phyloP scores from a whole-genome alignment of 805 yeast genomes.

The Candida easanensis region DNA sequence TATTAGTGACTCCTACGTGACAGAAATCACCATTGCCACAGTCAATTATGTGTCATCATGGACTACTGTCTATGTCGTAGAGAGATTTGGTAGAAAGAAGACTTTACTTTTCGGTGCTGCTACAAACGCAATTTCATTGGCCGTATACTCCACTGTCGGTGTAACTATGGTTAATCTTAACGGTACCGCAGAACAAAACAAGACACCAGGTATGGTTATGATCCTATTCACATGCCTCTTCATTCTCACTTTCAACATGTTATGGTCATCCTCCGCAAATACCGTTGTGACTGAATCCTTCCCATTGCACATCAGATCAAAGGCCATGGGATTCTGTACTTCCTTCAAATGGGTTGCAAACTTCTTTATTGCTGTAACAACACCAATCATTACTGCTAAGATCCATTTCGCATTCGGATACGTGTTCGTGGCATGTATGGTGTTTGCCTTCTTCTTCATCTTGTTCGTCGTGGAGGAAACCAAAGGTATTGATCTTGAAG shows the following conservation, averaged over 20 bases:
- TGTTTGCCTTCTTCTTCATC: conserved; percentile 40
- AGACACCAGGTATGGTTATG: conserved; percentile 48
- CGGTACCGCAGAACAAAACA: conserved; percentile 19
- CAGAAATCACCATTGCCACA: conserved; percentile 52
- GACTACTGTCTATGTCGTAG: conserved; percentile 46
- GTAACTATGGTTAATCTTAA: conserved; percentile 36
- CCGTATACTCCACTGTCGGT: conserved; percentile 48
- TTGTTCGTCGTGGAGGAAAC: conserved; percentile 72
- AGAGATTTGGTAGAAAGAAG: conserved; percentile 45
- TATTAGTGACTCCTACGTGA: conserved; percentile 50
- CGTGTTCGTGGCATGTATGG: conserved; percentile 47
- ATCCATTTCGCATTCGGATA: conserved; percentile 64
- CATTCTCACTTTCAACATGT: conserved; percentile 48
- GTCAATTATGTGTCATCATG: conserved; percentile 53
- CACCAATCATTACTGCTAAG: conserved; percentile 55
- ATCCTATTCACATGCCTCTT: conserved; percentile 51
- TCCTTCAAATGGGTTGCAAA: conserved; percentile 52
- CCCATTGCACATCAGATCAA: conserved; percentile 58
- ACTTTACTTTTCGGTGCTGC: conserved; percentile 38
- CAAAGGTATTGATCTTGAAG: conserved; percentile 76
- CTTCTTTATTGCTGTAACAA: conserved; percentile 56
- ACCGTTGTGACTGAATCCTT: conserved; percentile 42
- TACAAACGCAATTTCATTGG: conserved; percentile 49
- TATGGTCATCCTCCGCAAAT: conserved; percentile 38
- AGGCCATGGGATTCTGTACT: conserved; percentile 53